Conservation (phyloP, 2,329 filamentous ascomycete species). For the Magnaporthiopsis poae region DNA sequence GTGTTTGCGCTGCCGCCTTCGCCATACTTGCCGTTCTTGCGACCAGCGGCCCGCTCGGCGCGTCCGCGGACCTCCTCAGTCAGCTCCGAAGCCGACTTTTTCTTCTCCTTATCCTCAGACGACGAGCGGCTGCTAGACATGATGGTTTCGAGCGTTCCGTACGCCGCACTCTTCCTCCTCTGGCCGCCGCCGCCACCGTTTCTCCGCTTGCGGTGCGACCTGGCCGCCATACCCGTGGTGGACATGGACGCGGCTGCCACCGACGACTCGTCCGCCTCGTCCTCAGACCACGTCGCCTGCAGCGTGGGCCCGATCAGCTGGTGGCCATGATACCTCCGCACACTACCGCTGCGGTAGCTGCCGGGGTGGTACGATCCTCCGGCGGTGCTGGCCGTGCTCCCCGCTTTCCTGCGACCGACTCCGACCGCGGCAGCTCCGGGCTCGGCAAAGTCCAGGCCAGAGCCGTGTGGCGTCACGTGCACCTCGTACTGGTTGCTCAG, state of each 20-base stretch:
- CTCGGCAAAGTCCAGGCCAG: conserved; percentile 38
- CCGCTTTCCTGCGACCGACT: not conserved
- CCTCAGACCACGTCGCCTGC: conserved; percentile 47
- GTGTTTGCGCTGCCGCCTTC: not conserved
- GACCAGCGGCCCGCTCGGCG: conserved; percentile 15
- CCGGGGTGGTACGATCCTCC: conserved; percentile 6
- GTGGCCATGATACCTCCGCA: conserved; percentile 13
- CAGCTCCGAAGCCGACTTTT: conserved; percentile 48
- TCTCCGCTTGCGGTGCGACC: conserved; percentile 30
- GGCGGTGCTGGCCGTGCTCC: conserved; percentile 3
- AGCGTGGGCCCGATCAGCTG: conserved; percentile 40
- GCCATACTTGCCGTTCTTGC: not conserved
- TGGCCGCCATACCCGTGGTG: conserved; percentile 8
- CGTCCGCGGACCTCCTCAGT: conserved; percentile 45
- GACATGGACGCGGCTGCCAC: conserved; percentile 12
- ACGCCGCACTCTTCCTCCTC: conserved; percentile 42
- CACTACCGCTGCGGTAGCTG: not conserved
- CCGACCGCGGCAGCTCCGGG: conserved; percentile 8
- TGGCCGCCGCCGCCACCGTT: conserved; percentile 21
- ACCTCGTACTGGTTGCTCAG: conserved; percentile 59
- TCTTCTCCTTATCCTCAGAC: conserved; percentile 52
- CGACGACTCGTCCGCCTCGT: conserved; percentile 30
- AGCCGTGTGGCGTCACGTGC: conserved; percentile 53
- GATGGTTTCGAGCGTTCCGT: conserved; percentile 56
- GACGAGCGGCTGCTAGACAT: conserved; percentile 57